phyloP scores from a whole-genome alignment of 1,139 yeast genomes.

The Yamadazyma dushanensis region DNA sequence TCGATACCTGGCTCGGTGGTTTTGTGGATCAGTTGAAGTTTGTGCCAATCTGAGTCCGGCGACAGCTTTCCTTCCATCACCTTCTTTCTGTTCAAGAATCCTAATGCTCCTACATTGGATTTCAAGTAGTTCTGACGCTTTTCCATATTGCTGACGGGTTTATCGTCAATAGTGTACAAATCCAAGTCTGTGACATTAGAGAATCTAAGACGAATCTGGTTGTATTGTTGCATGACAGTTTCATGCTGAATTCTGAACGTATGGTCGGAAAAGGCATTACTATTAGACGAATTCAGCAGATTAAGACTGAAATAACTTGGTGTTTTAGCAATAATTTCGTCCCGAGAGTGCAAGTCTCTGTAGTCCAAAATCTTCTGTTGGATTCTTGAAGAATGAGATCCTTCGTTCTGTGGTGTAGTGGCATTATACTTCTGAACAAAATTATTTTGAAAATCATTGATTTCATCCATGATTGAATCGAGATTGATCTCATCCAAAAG shows the following conservation, averaged over 20 bases:
- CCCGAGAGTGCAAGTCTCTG: slow-evolving; percentile 27
- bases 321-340: slow-evolving; percentile 13
- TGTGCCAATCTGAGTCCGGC: slow-evolving; percentile 1
- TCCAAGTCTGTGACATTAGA: slow-evolving; percentile 16
- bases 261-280: slow-evolving; percentile 16
- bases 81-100: slow-evolving; percentile 16
- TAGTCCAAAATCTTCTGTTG: slow-evolving; percentile 40
- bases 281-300: slow-evolving; percentile 6
- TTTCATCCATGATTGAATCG: slow-evolving; percentile 29
- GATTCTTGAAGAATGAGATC: slow-evolving; percentile 21
- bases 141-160: slow-evolving; percentile 4
- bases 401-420: slow-evolving; percentile 6
- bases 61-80: slow-evolving; percentile 1
- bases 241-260: slow-evolving; percentile 39
- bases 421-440: slow-evolving; percentile 26
- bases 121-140: slow-evolving; percentile 7
- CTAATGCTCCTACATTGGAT: slow-evolving; percentile 18
- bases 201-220: slow-evolving; percentile 38
- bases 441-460: slow-evolving; percentile 32
- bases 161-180: slow-evolving; percentile 8
- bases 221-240: slow-evolving; percentile 37
- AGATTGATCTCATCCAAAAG: slow-evolving; percentile 12
- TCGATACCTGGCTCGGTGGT: neutral
- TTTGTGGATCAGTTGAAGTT: neutral
- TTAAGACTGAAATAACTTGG: slow-evolving; percentile 14